A percentile compares a stretch with the other conserved stretches of the same genome.
Conservation (phyloP, 139 green algal genomes). For the Chlorella sp. region DNA sequence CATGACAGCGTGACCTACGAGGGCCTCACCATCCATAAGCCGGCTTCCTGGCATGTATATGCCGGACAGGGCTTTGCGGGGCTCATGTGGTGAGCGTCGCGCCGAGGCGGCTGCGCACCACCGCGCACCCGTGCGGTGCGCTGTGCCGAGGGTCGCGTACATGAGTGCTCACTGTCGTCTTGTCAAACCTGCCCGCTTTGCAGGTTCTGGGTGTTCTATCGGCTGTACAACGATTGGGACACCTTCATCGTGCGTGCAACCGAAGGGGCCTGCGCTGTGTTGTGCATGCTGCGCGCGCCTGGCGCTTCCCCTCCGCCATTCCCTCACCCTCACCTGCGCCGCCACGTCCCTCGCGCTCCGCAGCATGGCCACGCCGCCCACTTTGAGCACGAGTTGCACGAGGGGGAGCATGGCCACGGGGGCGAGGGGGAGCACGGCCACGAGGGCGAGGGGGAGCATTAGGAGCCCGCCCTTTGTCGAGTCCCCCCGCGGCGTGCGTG, state of each 20-base stretch:
- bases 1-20: slow-evolving; percentile 57
- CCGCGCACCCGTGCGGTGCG: too few species aligned
- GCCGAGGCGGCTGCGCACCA: too few species aligned
- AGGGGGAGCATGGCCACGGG: slow-evolving; percentile 33
- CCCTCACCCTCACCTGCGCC: background rate
- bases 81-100: slow-evolving; percentile 66
- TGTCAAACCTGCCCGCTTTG: slow-evolving; percentile 12
- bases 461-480: background rate
- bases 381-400: slow-evolving; percentile 59
- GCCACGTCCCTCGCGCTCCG: background rate
- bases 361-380: slow-evolving; percentile 60
- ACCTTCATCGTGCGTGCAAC: slow-evolving; percentile 63
- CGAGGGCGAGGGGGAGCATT: background rate
- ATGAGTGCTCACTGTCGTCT: background rate
- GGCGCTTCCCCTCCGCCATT: too few species aligned
- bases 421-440: background rate
- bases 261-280: too few species aligned
- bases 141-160: too few species aligned
- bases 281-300: background rate
- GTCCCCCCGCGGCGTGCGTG: too few species aligned
- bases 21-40: slow-evolving; percentile 67
- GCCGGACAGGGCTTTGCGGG: slow-evolving; percentile 54
- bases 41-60: slow-evolving; percentile 52
- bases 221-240: slow-evolving; percentile 71
- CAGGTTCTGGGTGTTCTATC: slow-evolving; percentile 77